phyloP scores from a whole-genome alignment of 164 flowering plant genomes.

The Sedum album region DNA sequence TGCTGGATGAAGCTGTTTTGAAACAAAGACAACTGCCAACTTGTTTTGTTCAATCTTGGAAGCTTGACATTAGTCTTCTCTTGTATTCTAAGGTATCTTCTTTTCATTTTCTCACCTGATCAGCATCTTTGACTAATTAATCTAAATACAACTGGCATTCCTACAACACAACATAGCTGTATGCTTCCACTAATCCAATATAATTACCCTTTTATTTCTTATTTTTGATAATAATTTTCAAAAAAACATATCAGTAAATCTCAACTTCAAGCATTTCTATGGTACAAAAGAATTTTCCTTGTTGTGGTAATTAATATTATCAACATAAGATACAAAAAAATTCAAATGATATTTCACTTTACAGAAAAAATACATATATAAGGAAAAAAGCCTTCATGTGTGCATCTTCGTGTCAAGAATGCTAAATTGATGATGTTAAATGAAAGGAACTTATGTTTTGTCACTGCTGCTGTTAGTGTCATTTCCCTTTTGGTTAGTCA shows the following conservation, averaged over 20 bases:
- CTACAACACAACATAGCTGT: too few relatives aligned
- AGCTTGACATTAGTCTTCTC: background rate
- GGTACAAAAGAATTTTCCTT: too few relatives aligned
- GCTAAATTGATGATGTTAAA: background rate
- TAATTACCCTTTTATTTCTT: too few relatives aligned
- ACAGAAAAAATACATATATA: background rate
- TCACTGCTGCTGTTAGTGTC: background rate
- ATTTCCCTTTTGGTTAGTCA: slow-evolving; percentile 13
- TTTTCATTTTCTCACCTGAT: background rate
- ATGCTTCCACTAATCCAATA: too few relatives aligned
- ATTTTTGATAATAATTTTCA: too few relatives aligned
- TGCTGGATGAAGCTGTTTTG: too few relatives aligned
- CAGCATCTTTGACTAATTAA: background rate
- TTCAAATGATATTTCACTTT: background rate
- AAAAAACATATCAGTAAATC: too few relatives aligned
- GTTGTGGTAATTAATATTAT: background rate
- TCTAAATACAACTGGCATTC: background rate
- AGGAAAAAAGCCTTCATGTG: background rate
- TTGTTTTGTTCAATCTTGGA: background rate
- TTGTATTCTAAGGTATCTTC: background rate
- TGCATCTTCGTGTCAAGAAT: background rate
- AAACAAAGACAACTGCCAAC: background rate
- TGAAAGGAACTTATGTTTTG: background rate
- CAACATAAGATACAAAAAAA: background rate
- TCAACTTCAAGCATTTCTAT: too few relatives aligned